Evolutionary conservation across 2,329 filamentous ascomycete genomes (phyloP).

Genomic region (Cladosporium sp.): DNA sequence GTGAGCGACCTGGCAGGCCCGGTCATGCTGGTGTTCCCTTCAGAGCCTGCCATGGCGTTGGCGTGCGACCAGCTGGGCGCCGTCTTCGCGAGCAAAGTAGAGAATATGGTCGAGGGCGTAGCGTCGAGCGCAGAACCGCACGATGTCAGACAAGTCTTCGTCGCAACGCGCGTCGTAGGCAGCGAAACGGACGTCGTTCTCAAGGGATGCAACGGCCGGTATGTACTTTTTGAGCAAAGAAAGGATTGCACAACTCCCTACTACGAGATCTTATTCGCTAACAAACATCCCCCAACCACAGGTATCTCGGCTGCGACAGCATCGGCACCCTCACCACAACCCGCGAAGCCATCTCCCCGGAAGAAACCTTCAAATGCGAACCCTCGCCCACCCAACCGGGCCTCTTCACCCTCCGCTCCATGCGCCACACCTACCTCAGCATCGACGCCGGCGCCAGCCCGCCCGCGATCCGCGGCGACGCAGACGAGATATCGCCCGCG

Average conservation of each 20-base stretch:
- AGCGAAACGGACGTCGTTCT: constrained; percentile 75
- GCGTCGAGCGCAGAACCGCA: constrained; percentile 87
- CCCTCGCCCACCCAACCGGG: constrained; percentile 21
- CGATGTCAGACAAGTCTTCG: constrained; percentile 93
- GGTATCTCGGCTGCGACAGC: constrained; percentile 84
- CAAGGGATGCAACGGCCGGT: constrained; percentile 84
- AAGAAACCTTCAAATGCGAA: constrained; percentile 71
- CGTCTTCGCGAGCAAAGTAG: constrained; percentile 77
- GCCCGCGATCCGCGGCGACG: constrained; percentile 75
- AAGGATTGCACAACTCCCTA: too few species aligned
- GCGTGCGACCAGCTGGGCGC: constrained; percentile 84
- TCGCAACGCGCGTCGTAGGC: constrained; percentile 79
- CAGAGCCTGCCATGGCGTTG: constrained; percentile 69
- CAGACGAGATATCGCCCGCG: constrained; percentile 55
- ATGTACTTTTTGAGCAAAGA: neutral
- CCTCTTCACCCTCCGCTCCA: constrained; percentile 35
- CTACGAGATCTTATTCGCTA: neutral
- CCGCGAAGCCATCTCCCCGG: constrained; percentile 76
- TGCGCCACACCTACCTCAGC: constrained; percentile 69
- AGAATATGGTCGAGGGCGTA: constrained; percentile 85
- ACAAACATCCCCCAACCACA: constrained; percentile 36
- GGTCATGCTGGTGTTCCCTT: constrained; percentile 77
- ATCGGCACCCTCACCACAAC: constrained; percentile 75
- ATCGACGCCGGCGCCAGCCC: constrained; percentile 49
- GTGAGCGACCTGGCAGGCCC: constrained; percentile 76